Evolutionary conservation across 352 stramenopile species (phyloP), one percentile per base, ranked within the genome.

Genomic region (Elongisporangium prolatum): DNA sequence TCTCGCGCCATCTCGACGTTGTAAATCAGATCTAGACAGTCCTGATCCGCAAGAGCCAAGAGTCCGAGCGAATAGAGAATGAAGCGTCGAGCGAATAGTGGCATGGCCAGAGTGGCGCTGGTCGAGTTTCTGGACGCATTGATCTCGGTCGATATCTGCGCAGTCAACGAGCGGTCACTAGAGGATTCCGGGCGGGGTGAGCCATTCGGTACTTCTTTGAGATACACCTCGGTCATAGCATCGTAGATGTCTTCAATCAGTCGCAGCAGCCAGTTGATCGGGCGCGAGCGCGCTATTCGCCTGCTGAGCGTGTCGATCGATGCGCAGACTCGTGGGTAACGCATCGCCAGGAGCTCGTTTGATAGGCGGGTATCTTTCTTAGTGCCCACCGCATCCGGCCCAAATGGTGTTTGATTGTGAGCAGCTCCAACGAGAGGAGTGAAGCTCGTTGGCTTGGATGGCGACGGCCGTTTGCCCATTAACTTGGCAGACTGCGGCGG

Each of bases 191-290:
- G 34, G 10, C 34, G 34, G 5, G 34, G 34, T 4, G 34, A 44
- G 11, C 34, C 11, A 11, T 44, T 44, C 34, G 34, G 34, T 11
- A 13, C 11, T 13, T 13, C 34, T 4, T 2, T 13, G 34, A 44
- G 34, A 13, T 44, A 44, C 1, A 44, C 40, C 0, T 80, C 68
- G 0, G 67, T 61, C 10, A 88, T 54, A 4, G 62, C 71, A 21
- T 89, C 84, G 68, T 88, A 93, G 11, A 93, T 52, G 9, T 76
- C 75, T 47, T 91, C 84, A 10, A 91, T 68, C 34, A 84, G 64
- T 20, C 67, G 72, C 2, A 93, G 54, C 7, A 93, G 49, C 84
- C 81, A 93, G 52, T 72, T 77, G 52, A 88, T 68, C 0, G 75
- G 74, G 0, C 84, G 80, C 44, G 74, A 3, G 64, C 11, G 4